Percentiles rank a stretch among this genome's conserved stretches.
Conservation (phyloP, 225 moss, liverwort and hornwort species). For the Polytrichum formosum region DNA sequence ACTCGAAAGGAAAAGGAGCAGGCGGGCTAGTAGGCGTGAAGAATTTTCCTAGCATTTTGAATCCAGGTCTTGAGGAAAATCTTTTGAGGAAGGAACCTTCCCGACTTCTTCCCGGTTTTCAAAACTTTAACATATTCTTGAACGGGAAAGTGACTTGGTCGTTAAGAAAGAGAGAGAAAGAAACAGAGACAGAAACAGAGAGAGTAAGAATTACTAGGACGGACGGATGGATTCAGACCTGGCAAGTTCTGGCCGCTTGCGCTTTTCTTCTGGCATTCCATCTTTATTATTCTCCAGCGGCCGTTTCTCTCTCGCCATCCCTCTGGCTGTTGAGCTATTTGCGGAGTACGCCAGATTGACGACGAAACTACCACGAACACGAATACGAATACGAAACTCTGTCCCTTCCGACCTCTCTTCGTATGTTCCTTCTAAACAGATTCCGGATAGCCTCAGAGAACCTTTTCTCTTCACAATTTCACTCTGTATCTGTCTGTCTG, state of each 20-base stretch:
- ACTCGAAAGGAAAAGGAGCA: too few relatives aligned
- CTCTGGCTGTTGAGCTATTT: slow-evolving; percentile 37
- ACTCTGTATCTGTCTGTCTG: not conserved
- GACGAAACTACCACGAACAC: not conserved
- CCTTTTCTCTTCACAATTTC: not conserved
- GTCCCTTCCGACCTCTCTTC: not conserved
- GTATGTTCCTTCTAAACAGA: not conserved
- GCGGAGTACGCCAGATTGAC: slow-evolving; percentile 47
- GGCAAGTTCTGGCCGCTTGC: slow-evolving; percentile 63
- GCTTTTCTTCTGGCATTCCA: slow-evolving; percentile 73
- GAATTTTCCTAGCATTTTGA: too few relatives aligned
- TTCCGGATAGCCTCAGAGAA: not conserved
- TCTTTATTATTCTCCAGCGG: slow-evolving; percentile 66
- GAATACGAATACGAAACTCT: not conserved
- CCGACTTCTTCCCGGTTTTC: too few relatives aligned
- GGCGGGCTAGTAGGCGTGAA: too few relatives aligned
- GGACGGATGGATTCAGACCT: slow-evolving; percentile 26
- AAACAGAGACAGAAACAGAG: not conserved
- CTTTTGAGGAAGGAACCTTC: too few relatives aligned
- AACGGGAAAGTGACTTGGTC: too few relatives aligned
- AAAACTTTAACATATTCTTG: too few relatives aligned
- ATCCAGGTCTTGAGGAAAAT: too few relatives aligned
- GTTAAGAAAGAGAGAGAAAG: not conserved
- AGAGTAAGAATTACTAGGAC: not conserved
- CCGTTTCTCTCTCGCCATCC: slow-evolving; percentile 79